Evolutionary conservation across 192 early-diverging fungal genomes (phyloP), one percentile per base, ranked within the genome.

Genomic region (Coemansia sp.): DNA sequence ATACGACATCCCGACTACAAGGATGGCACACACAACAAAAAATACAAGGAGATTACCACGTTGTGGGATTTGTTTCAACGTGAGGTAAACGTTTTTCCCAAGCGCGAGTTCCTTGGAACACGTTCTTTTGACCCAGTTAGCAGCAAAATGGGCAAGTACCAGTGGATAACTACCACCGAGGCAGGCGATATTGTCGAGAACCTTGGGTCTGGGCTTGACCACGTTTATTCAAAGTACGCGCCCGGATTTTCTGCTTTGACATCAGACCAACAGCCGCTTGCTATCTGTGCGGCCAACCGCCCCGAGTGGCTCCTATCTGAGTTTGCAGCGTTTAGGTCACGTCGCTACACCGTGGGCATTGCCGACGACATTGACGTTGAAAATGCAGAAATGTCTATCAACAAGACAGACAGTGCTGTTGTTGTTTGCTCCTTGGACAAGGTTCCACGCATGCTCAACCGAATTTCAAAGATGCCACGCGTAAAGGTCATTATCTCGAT

Each of bases 281-380:
- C 88, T n/a, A 83, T 94, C 37, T 92, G 85, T 77, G 76, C 89
- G 2, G 77, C 81, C 57, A 93, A 91, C 76, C 80, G 90, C 10
- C 78, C 88, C 19, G 90, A 91, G 58, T 94, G 93, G 90, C 61
- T 85, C 4, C 80, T 94, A 8, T 55, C 88, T 11, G 88, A 92
- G 58, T 73, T 85, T 42, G 88, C 86, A 0, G 84, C 85, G 22
- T 79, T 85, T 47, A 77, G 87, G 18, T 89, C 90, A 6, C 81
- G 82, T 12, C 69, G 87, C 11, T 83, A 78, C 64, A 76, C 80
- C 1, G 92, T 95, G 5, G 88, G 93, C 3, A 76, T 97, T 21
- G 90, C 90, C 67, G 94, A 96, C 71, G 88, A 87, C 8, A 78
- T 92, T 3, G 92, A 90, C 54, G 82, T 87, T 1, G 88, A 91